Base-by-base conservation (phyloP, 257 asterid species). In the Salvia miltiorrhiza region DNA sequence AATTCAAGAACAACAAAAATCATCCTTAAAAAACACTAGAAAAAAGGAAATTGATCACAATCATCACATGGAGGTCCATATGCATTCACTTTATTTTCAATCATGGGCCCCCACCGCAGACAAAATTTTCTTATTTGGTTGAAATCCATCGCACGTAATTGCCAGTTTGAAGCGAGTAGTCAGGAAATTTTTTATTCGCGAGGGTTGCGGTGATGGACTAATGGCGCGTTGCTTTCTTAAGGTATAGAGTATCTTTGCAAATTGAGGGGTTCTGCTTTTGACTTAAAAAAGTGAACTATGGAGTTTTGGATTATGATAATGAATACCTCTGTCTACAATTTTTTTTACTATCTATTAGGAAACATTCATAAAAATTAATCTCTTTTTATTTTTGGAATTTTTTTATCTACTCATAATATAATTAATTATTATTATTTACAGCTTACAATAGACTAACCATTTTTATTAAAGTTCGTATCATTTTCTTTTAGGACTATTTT, bases 191-290 rank as follows among this genome's bases (percentile, higher is more conserved):
- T 9, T 0, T 67, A 72, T 9, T 72, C 71, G 63, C 77, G 49
- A 3, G 39, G 1, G 28, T 44, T 68, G 65, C 8, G 47, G 72
- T 60, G 49, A 11, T 6, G 17, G 3, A 9, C 71, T 39, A 50
- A 45, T 49, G 64, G 28, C 58, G 73, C 64, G 65, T 67, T n/a
- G 78, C 74, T 61, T 72, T 63, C 2, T 14, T 10, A 2, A 67
- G 82, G 77, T 67, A 53, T 67, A 37, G 77, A 47, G 72, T 76
- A 64, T 72, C 65, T 24, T 67, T 37, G 73, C 73, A 56, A 63
- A 28, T 68, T 68, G 14, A 5, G 12, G 32, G 5, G 21, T 73
- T 72, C 12, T 3, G 8, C 3, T 24, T 66, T 17, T 49, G 3
- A 14, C 20, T 33, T 55, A 50, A 33, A 33, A n/a, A 10, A n/a